Conservation (phyloP, 495 filamentous ascomycete species). For the Poronia punctata region DNA sequence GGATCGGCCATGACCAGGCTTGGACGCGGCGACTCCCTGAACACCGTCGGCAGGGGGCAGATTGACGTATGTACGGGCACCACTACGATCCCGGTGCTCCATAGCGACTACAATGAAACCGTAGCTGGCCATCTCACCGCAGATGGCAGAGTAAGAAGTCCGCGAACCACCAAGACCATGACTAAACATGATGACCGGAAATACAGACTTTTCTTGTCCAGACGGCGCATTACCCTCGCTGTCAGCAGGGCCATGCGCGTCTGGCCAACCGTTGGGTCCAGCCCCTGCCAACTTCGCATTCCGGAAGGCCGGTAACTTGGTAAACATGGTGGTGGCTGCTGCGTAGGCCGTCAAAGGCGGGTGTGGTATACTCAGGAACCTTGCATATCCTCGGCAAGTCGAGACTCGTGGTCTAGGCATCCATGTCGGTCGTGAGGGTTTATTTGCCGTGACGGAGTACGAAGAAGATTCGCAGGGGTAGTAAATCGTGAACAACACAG, state of each 20-base stretch:
- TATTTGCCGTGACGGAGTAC: slow-evolving; percentile 22
- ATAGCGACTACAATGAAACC: too few relatives aligned
- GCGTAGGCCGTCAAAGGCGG: slow-evolving; percentile 38
- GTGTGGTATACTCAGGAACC: slow-evolving; percentile 41
- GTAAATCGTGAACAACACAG: too few relatives aligned
- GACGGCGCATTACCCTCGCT: slow-evolving; percentile 23
- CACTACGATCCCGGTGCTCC: slow-evolving; percentile 63
- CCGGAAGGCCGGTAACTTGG: slow-evolving; percentile 50
- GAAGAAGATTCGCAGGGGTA: too few relatives aligned
- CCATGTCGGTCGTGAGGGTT: slow-evolving; percentile 46
- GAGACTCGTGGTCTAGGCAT: slow-evolving; percentile 41
- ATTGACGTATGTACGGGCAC: slow-evolving; percentile 52
- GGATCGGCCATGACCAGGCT: slow-evolving; percentile 10
- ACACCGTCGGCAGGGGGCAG: slow-evolving; percentile 17
- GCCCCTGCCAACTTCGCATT: slow-evolving; percentile 37
- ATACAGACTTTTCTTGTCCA: slow-evolving; percentile 33
- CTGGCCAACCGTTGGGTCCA: slow-evolving; percentile 21
- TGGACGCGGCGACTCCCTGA: slow-evolving; percentile 6
- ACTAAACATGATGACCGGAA: slow-evolving; percentile 62
- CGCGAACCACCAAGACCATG: slow-evolving; percentile 69
- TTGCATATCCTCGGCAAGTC: slow-evolving; percentile 47
- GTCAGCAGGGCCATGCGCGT: slow-evolving; percentile 43
- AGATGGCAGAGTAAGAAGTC: too few relatives aligned
- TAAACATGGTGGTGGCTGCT: slow-evolving; percentile 46
- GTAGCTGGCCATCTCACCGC: too few relatives aligned